Evolutionary conservation across 2,329 filamentous ascomycete genomes (phyloP).

Genomic region (Xylariaceae sp.): DNA sequence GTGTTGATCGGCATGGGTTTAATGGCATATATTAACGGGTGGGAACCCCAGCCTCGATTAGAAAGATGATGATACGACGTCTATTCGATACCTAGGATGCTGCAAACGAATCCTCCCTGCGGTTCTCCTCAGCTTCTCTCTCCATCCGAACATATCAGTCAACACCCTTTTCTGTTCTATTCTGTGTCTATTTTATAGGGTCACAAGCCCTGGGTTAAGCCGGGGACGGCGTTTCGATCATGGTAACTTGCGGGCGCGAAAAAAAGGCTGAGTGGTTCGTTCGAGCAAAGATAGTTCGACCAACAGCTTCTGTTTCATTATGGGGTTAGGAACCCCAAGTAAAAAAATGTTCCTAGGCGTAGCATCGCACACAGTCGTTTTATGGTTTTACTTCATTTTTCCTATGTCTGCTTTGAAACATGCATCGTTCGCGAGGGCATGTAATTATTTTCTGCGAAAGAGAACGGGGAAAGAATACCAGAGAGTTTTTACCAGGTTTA

Average conservation of each 20-base stretch:
- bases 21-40: slow-evolving; percentile 83
- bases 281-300: not conserved
- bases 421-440: too few species aligned
- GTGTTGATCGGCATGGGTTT: slow-evolving; percentile 75
- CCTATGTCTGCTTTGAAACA: not conserved
- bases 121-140: not conserved
- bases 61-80: slow-evolving; percentile 19
- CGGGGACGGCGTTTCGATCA: slow-evolving; percentile 1
- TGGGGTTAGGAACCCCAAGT: slow-evolving; percentile 7
- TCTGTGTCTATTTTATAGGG: slow-evolving; percentile 30
- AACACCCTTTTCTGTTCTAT: slow-evolving; percentile 19
- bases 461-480: slow-evolving; percentile 12
- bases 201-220: slow-evolving; percentile 1
- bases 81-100: not conserved
- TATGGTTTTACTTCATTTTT: slow-evolving; percentile 1
- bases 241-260: slow-evolving; percentile 14
- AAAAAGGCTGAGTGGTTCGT: slow-evolving; percentile 6
- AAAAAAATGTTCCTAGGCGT: slow-evolving; percentile 12
- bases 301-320: slow-evolving; percentile 13
- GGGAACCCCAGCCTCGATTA: slow-evolving; percentile 51
- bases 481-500: not conserved
- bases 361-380: slow-evolving; percentile 9
- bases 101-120: not conserved
- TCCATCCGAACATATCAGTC: slow-evolving; percentile 14
- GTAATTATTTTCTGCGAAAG: slow-evolving; percentile 4